Percentiles rank a stretch among this genome's conserved stretches.
Conservation (phyloP, 83 land plant genomes). For the Thuja plicata region DNA sequence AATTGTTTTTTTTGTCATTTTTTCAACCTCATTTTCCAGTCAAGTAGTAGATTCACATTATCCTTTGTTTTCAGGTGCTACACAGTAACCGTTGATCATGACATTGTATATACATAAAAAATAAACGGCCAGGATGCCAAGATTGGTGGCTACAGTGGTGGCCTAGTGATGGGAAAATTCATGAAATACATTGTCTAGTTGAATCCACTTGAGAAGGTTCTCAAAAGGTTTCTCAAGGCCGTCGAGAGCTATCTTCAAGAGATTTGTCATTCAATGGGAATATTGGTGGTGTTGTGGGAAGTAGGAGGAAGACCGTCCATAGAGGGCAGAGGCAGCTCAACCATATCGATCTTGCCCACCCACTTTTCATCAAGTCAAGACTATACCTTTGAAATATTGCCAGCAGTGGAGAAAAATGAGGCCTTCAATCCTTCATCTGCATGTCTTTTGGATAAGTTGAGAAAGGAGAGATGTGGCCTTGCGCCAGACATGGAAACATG, state of each 20-base stretch:
- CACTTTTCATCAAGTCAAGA: too few species aligned
- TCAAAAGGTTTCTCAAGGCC: slow-evolving; percentile 13
- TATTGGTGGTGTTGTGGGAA: slow-evolving; percentile 31
- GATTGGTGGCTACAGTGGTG: slow-evolving; percentile 12
- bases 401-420: slow-evolving; percentile 38
- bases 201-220: neutral
- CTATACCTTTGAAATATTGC: slow-evolving; percentile 17
- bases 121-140: slow-evolving; percentile 31
- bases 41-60: too few species aligned
- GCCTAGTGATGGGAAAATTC: slow-evolving; percentile 38
- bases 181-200: slow-evolving; percentile 31
- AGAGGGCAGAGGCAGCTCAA: slow-evolving; percentile 18
- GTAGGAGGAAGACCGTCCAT: slow-evolving; percentile 39
- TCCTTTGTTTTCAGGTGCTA: neutral
- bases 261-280: slow-evolving; percentile 6
- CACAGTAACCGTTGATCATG: neutral
- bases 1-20: too few species aligned
- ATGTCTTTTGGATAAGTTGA: slow-evolving; percentile 29
- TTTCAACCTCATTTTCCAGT: too few species aligned
- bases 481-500: slow-evolving; percentile 43
- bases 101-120: slow-evolving; percentile 33
- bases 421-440: slow-evolving; percentile 16
- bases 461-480: slow-evolving; percentile 44
- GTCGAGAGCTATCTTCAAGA: slow-evolving; percentile 40
- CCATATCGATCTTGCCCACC: neutral